Evolutionary conservation across 2,329 filamentous ascomycete genomes (phyloP), one percentile per base, ranked within the genome.

Genomic region (Colletotrichum sublineola): DNA sequence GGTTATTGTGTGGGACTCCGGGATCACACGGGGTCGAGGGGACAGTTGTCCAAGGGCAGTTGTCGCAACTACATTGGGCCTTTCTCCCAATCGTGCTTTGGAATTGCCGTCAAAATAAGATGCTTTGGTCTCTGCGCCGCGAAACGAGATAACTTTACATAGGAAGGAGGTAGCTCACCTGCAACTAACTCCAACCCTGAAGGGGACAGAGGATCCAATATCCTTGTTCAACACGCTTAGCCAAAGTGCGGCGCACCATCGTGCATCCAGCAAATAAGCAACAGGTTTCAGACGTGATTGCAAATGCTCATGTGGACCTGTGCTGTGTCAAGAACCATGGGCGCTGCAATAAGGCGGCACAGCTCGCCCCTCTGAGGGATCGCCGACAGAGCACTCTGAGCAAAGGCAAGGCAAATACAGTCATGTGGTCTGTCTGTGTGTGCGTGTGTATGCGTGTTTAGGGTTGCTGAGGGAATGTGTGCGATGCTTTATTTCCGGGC

Each of bases 1-100:
- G 66, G 53, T 56, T 42, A 24, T 48, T 36, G 24, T 40, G 48
- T 55, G 53, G 58, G 64, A 55, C 38, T 69, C 60, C 60, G 53
- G 64, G 31, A 20, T n/a, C 20, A 18, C 52, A 33, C 42, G 11
- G 24, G 20, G 15, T 24, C 24, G n/a, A 15, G 18, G 36, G n/a
- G n/a, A n/a, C 8, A 46, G 44, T 46, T 20, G 20, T 46, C 44
- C 8, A 20, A n/a, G 44, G 8, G 9, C n/a, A 24, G 46, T 48
- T n/a, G 36, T 56, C 53, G 7, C 36, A 40, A 24, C 15, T 36
- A n/a, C 15, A 18, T 18, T 18, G 50, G 50, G 3, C 15, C 7
- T 36, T 31, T 55, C 15, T 56, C 31, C n/a, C 55, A 40, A 12
- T n/a, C 8, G n/a, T 4, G 55, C 36, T 40, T 29, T 42, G 12